A percentile compares a stretch with the other conserved stretches of the same genome.
Evolutionary conservation across 2,329 filamentous ascomycete genomes (phyloP).

Genomic region (Fusarium sp.): DNA sequence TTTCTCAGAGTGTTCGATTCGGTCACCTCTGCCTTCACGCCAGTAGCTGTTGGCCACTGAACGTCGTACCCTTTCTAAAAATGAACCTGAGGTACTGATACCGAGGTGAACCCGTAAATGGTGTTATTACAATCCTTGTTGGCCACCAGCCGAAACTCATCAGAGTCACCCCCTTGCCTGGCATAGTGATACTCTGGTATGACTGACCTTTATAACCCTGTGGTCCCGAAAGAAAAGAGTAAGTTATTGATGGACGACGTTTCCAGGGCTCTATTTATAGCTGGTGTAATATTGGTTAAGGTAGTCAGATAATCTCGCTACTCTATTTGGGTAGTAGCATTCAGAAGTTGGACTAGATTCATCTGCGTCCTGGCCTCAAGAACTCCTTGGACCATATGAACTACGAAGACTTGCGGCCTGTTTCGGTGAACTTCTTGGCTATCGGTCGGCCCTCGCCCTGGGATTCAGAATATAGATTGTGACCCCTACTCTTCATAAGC

Average conservation of each 20-base stretch:
- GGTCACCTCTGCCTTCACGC: background rate
- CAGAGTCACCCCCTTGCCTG: background rate
- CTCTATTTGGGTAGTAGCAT: background rate
- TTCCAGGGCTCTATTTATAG: background rate
- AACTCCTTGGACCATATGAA: background rate
- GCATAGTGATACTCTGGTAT: background rate
- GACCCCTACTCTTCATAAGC: slow-evolving; percentile 2
- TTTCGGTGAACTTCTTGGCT: background rate
- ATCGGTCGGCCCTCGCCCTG: slow-evolving; percentile 4
- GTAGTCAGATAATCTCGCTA: background rate
- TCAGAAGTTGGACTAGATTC: background rate
- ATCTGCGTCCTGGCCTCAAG: background rate
- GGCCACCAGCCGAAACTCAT: background rate
- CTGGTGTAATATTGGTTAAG: background rate
- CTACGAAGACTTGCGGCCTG: background rate
- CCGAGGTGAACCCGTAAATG: background rate
- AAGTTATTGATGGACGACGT: background rate
- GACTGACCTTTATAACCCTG: background rate
- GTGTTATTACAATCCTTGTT: background rate
- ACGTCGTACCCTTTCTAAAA: background rate
- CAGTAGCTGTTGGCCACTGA: background rate
- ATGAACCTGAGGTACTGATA: background rate
- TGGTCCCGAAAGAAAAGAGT: background rate
- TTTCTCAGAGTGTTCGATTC: background rate
- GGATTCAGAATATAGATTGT: background rate